Evolutionary conservation across 169 alveolate species (phyloP).

Genomic region (Plasmodium gaboni): DNA sequence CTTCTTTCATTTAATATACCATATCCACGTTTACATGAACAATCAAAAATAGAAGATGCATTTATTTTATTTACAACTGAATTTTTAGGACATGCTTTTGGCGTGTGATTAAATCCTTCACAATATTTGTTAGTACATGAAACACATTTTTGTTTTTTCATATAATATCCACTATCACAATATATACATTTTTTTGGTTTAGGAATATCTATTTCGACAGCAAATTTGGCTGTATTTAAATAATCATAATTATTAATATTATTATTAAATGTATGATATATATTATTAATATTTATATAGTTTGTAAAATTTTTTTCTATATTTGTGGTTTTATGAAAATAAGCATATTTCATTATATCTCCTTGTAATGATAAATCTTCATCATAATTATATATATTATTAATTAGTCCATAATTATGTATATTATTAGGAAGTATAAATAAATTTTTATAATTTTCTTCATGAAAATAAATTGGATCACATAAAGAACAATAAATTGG

Average conservation of each 20-base stretch:
- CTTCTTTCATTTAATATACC: conserved; percentile 70
- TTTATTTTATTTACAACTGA: conserved; percentile 29
- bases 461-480: conserved; percentile 17
- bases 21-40: conserved; percentile 74
- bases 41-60: conserved; percentile 62
- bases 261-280: background rate
- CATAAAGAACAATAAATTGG: conserved; percentile 62
- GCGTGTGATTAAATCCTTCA: conserved; percentile 78
- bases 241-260: background rate
- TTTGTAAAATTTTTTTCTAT: background rate
- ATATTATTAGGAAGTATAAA: conserved; percentile 13
- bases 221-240: conserved; percentile 28
- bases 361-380: conserved; percentile 46
- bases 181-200: conserved; percentile 74
- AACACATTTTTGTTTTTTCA: conserved; percentile 73
- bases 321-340: conserved; percentile 24
- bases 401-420: conserved; percentile 64
- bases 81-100: conserved; percentile 81
- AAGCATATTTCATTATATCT: conserved; percentile 22
- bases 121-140: conserved; percentile 81
- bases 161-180: conserved; percentile 81
- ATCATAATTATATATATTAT: conserved; percentile 25
- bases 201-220: conserved; percentile 76
- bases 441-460: conserved; percentile 3
- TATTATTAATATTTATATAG: conserved; percentile 14